Percentiles rank a stretch among this genome's conserved stretches.
Conservation (phyloP, 345 rosid species). For the Acer negundo region DNA sequence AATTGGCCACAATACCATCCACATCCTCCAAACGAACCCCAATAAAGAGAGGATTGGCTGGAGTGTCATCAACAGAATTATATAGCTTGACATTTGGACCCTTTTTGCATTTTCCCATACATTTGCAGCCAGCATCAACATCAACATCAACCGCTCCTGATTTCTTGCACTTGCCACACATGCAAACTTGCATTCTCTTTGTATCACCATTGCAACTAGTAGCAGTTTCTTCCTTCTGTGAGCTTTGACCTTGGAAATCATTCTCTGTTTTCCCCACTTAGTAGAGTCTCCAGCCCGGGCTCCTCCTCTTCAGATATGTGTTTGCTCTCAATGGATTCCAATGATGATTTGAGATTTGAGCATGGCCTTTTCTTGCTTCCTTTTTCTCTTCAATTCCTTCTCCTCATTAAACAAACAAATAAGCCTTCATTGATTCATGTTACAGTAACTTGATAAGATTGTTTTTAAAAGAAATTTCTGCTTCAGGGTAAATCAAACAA, state of each 20-base stretch:
- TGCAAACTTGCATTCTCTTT: slow-evolving; percentile 69
- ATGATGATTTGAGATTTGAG: slow-evolving; percentile 35
- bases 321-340: slow-evolving; percentile 55
- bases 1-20: slow-evolving; percentile 48
- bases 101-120: slow-evolving; percentile 76
- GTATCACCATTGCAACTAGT: neutral
- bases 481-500: no score
- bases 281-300: no score
- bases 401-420: slow-evolving; percentile 27
- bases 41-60: slow-evolving; percentile 53
- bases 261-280: no score
- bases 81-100: slow-evolving; percentile 68
- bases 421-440: no score
- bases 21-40: slow-evolving; percentile 76
- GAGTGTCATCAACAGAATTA: slow-evolving; percentile 25
- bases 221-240: neutral
- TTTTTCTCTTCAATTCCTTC: slow-evolving; percentile 50
- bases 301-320: slow-evolving; percentile 50
- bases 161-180: slow-evolving; percentile 77
- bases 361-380: slow-evolving; percentile 52
- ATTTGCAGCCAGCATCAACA: slow-evolving; percentile 60
- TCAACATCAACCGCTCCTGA: slow-evolving; percentile 44
- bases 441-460: no score
- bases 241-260: neutral
- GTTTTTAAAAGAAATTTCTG: no score